Evolutionary conservation across 495 filamentous ascomycete genomes (phyloP).

Genomic region (Penicillium macrosclerotiorum): DNA sequence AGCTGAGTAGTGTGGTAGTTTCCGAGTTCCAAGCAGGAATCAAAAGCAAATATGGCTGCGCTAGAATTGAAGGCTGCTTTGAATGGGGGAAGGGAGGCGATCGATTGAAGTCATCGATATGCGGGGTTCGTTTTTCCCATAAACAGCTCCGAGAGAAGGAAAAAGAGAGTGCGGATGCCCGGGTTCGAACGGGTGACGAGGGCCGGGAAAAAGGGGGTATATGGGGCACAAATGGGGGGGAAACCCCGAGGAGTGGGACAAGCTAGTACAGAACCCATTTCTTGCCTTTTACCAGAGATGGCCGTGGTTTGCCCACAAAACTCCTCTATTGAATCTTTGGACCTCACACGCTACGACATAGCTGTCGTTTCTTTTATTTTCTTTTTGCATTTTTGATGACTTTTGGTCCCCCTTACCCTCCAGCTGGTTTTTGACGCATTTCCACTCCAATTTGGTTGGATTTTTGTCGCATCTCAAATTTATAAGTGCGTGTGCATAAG

Average conservation of each 20-base stretch:
- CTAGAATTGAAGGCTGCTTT: too few relatives aligned
- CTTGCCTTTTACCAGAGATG: conserved; percentile 72
- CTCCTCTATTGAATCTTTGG: conserved; percentile 63
- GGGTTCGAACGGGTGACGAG: conserved; percentile 27
- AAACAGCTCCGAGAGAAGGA: conserved; percentile 6
- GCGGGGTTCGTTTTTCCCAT: conserved; percentile 3
- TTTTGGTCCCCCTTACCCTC: background rate
- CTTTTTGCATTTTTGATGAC: conserved; percentile 15
- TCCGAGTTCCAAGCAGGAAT: too few relatives aligned
- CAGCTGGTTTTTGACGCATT: too few relatives aligned
- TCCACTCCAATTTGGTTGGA: too few relatives aligned
- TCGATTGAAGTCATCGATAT: conserved; percentile 15
- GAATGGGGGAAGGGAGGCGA: too few relatives aligned
- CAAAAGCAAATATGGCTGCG: too few relatives aligned
- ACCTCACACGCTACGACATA: conserved; percentile 39
- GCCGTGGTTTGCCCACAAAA: conserved; percentile 59
- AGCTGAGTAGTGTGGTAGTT: conserved; percentile 12
- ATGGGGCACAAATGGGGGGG: conserved; percentile 4
- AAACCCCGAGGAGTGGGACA: conserved; percentile 46
- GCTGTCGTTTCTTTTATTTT: conserved; percentile 36
- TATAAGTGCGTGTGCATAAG: too few relatives aligned
- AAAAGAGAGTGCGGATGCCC: conserved; percentile 8
- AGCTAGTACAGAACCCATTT: conserved; percentile 59
- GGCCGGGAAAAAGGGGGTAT: background rate
- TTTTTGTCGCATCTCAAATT: too few relatives aligned